Evolutionary conservation across 169 alveolate species (phyloP).

Genomic region (Eimeria acervulina): DNA sequence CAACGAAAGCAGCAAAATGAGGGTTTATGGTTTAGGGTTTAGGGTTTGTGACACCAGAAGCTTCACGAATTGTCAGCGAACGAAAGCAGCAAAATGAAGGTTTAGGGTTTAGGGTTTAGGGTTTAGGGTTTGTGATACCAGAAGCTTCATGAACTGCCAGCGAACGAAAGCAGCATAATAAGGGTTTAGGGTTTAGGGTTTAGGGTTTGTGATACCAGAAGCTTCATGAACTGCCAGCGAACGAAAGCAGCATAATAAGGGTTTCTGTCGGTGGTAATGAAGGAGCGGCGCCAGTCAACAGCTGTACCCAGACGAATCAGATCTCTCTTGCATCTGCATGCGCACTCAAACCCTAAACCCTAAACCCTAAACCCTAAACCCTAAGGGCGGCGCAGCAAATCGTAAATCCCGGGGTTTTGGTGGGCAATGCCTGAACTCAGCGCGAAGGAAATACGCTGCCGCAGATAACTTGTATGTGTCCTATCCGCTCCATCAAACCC

Average conservation of each 20-base stretch:
- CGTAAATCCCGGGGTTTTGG: too few relatives aligned
- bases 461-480: too few relatives aligned
- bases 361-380: conserved; percentile 32
- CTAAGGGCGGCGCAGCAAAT: too few relatives aligned
- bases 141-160: conserved; percentile 97
- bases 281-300: conserved; percentile 99
- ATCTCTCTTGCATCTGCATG: conserved; percentile 42
- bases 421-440: too few relatives aligned
- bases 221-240: conserved; percentile 98
- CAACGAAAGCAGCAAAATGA: too few relatives aligned
- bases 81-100: too few relatives aligned
- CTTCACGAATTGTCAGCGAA: too few relatives aligned
- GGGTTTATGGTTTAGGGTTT: too few relatives aligned
- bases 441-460: too few relatives aligned
- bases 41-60: too few relatives aligned
- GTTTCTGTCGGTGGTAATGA: conserved; percentile 98
- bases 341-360: neutral
- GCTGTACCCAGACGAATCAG: conserved; percentile 78
- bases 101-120: too few relatives aligned
- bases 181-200: conserved; percentile 23
- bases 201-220: conserved; percentile 88
- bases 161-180: conserved; percentile 64
- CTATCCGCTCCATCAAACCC: too few relatives aligned
- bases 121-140: conserved; percentile 20
- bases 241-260: conserved; percentile 97